Evolutionary conservation across 805 yeast species (phyloP), one percentile per base, ranked within the genome.

Genomic region (Candida qinlingensis): DNA sequence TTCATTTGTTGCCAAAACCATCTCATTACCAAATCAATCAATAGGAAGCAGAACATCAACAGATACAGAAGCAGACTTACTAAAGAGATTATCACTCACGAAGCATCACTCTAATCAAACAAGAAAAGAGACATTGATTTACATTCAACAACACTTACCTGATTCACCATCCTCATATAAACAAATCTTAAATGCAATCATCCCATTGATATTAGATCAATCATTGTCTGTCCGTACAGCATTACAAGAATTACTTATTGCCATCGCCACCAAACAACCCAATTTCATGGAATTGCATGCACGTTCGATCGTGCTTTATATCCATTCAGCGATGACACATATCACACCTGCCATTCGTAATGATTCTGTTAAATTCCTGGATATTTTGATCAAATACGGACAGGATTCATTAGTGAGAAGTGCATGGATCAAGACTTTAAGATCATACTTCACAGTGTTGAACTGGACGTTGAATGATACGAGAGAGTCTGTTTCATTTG

Each of bases 311-410:
- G 75, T 86, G n/a, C 72, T 92, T 31, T 91, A 85, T 63, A 73
- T 92, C 13, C 86, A 85, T 56, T 84, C 92, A 45, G 95, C 96
- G 4, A 92, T 94, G 97, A 86, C 97, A 13, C 97, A 94, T 63
- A 85, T 94, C 38, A 77, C 77, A 31, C 82, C 89, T 1, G 81
- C 80, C 4, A 81, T 94, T 29, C 76, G 96, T 47, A 77, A 79
- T 41, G 90, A 87, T 51, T 80, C 96, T 2, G 79, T 92, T 0
- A 78, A 75, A 49, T 87, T 85, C 56, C 67, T 91, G 28, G 71
- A 74, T 37, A 72, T 82, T 4, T 62, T 90, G 46, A 63, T 89
- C n/a, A 70, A 74, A 41, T 67, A 74, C 47, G 77, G 82, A 28
- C 72, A 78, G 3, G 76, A 72, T 39, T 72, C 84, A 7, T 65